These are phyloP conservation scores for Colletotrichum graminicola DNA, from an alignment of 2,329 filamentous ascomycete species.

Conservation along the genomic window DNA sequence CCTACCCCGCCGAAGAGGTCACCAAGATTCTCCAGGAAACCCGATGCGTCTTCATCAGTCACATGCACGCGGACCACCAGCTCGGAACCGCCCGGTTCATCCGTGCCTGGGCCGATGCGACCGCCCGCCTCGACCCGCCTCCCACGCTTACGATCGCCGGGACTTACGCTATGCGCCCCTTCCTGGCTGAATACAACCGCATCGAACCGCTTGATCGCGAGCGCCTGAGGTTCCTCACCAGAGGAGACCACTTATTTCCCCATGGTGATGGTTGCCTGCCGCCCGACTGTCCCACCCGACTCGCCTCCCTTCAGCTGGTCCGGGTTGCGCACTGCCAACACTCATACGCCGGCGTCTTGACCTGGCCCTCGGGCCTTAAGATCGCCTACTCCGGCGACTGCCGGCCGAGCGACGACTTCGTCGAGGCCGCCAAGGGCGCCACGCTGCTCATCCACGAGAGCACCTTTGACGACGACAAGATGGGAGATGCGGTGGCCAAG, in stretches of 20 bases:
- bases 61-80: constrained; percentile 96
- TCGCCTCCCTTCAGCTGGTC: constrained; percentile 76
- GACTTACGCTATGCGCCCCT: constrained; percentile 77
- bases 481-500: constrained; percentile 84
- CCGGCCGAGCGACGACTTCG: constrained; percentile 79
- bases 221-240: constrained; percentile 54
- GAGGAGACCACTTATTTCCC: constrained; percentile 8
- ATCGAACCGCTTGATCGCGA: constrained; percentile 82
- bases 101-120: constrained; percentile 79
- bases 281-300: constrained; percentile 65
- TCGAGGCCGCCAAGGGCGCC: constrained; percentile 75
- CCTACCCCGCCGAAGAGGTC: constrained; percentile 75
- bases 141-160: constrained; percentile 75
- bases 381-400: constrained; percentile 96
- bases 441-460: constrained; percentile 95
- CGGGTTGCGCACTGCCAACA: constrained; percentile 83
- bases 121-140: constrained; percentile 49
- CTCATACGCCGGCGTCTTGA: constrained; percentile 81
- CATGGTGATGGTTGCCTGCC: constrained; percentile 51
- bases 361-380: constrained; percentile 84
- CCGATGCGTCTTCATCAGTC: constrained; percentile 90
- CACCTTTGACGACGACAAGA: constrained; percentile 91
- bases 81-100: constrained; percentile 87
- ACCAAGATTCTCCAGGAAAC: constrained; percentile 81
- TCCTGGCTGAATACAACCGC: constrained; percentile 82